Base-by-base conservation (phyloP, 495 filamentous ascomycete species). In the Friedmanniomyces simplex region DNA sequence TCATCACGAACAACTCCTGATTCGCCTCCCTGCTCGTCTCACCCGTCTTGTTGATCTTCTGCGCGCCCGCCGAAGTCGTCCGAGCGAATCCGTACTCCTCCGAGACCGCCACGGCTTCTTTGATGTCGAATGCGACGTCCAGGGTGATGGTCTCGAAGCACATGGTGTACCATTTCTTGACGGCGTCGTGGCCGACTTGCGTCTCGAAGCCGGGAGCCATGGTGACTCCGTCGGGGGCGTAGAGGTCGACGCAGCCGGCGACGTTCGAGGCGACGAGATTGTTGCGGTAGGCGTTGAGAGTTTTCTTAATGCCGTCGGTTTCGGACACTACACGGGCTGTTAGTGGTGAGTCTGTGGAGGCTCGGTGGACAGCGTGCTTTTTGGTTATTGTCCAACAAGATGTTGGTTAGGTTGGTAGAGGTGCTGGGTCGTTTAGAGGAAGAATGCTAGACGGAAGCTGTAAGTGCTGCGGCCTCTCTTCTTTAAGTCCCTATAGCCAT, bases 1-100 rank as follows among this genome's bases (percentile, higher is more conserved):
- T 41, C 42, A 58, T 46, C 0, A 63, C 57, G 43, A 63, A 63
- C 24, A 59, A 22, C 37, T 59, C 57, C 57, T 56, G 57, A 22
- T 63, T 63, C 18, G 41, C 46, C 39, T 57, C 24, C 46, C 56
- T 55, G 28, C 46, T 55, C 28, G 43, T 42, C n/a, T 48, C 28
- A 6, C 61, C 57, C 8, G 50, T 43, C 37, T 12, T 42, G 42
- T 39, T 41, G 24, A 55, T 32, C 28, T 53, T 63, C 50, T 59
- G 56, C 4, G 52, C 49, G 26, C 60, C 60, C 16, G 32, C 55
- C 22, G 60, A 52, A 10, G 55, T 48, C 11, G 60, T 63, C 10
- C 60, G 34, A n/a, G 60, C 60, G 34, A 63, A 63, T 1, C 55
- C 60, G 28, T 52, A 63, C 20, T 59, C 56, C 4, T 47, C 47